These are phyloP conservation scores for Macadamia tetraphylla DNA, from an alignment of 164 flowering plant genomes.

Conservation along the genomic window DNA sequence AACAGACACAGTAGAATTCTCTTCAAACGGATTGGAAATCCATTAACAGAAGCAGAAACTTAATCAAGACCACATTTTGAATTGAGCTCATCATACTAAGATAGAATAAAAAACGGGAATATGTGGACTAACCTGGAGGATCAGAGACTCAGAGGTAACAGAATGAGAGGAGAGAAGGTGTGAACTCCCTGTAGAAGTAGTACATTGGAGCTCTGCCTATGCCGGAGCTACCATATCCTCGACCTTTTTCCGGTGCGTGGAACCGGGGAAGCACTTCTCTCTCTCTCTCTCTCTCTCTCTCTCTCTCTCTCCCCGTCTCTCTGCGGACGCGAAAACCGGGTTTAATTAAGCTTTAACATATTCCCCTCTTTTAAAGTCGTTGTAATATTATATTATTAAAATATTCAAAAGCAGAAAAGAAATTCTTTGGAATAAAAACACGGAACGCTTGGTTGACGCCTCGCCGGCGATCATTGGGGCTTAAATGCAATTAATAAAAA, in stretches of 20 bases:
- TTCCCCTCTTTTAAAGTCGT: background rate
- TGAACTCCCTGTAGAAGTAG: constrained; percentile 9
- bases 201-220: constrained; percentile 22
- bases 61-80: background rate
- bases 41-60: background rate
- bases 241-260: background rate
- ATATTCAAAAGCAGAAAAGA: background rate
- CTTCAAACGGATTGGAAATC: background rate
- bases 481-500: background rate
- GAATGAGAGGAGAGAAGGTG: background rate
- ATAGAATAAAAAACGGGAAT: background rate
- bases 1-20: background rate
- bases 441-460: background rate
- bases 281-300: too few species aligned
- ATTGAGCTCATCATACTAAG: background rate
- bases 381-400: background rate
- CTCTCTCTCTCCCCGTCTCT: too few species aligned
- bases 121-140: background rate
- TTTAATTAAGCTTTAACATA: background rate
- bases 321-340: constrained; percentile 1
- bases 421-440: background rate
- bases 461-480: background rate
- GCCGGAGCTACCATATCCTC: constrained; percentile 6
- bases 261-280: background rate
- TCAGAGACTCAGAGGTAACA: background rate